These are phyloP conservation scores for Penicillium sp. DNA, from an alignment of 2,329 filamentous ascomycete genomes.

Conservation along the genomic window DNA sequence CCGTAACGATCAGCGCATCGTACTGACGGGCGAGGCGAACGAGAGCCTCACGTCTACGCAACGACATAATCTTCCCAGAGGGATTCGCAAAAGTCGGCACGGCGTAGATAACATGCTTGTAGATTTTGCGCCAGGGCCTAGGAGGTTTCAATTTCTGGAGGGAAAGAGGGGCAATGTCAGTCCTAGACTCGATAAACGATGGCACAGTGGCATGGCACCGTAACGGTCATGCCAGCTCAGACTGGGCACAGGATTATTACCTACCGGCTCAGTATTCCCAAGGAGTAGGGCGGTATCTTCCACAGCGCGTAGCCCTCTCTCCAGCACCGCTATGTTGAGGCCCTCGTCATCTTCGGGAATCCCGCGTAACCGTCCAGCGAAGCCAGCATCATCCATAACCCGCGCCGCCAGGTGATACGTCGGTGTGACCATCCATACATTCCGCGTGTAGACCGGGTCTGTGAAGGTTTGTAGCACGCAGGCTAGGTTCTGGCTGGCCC, in stretches of 20 bases:
- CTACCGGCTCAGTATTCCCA: slow-evolving; percentile 46
- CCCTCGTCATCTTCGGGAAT: slow-evolving; percentile 77
- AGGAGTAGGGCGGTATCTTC: slow-evolving; percentile 46
- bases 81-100: slow-evolving; percentile 91
- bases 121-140: slow-evolving; percentile 68
- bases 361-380: slow-evolving; percentile 63
- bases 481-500: slow-evolving; percentile 78
- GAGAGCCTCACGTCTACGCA: slow-evolving; percentile 63
- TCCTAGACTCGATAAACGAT: background rate
- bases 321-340: slow-evolving; percentile 64
- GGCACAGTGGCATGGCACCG: slow-evolving; percentile 1
- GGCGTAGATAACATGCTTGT: slow-evolving; percentile 82
- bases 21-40: slow-evolving; percentile 73
- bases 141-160: slow-evolving; percentile 56
- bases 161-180: slow-evolving; percentile 7
- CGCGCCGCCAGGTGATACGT: slow-evolving; percentile 80
- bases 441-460: slow-evolving; percentile 70
- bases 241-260: slow-evolving; percentile 8
- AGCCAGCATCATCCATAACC: slow-evolving; percentile 81
- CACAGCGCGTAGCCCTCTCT: slow-evolving; percentile 49
- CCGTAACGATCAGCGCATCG: slow-evolving; percentile 78
- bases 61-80: slow-evolving; percentile 75
- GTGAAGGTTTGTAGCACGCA: slow-evolving; percentile 76
- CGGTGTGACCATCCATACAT: slow-evolving; percentile 77
- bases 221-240: background rate